Evolutionary conservation across 1,284 basidiomycete species (phyloP).

Genomic region (Fistulinella cinereoalba): DNA sequence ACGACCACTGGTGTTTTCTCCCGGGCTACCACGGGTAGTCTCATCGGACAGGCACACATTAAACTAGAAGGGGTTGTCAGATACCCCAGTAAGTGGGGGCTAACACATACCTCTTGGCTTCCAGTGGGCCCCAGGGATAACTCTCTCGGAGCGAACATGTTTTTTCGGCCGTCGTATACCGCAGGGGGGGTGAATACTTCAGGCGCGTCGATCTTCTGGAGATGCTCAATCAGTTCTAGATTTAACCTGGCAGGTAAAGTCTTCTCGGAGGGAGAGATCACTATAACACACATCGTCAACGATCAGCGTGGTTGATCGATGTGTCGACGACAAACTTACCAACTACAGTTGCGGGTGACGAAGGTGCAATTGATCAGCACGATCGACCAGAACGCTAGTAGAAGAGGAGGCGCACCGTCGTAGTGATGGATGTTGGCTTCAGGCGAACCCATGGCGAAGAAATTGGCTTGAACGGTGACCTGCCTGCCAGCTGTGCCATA

Average conservation of each 20-base stretch:
- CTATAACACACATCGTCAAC: slow-evolving; percentile 31
- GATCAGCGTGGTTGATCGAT: slow-evolving; percentile 9
- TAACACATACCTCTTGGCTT: slow-evolving; percentile 46
- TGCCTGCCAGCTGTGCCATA: slow-evolving; percentile 56
- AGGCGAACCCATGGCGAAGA: slow-evolving; percentile 59
- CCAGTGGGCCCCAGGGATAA: slow-evolving; percentile 52
- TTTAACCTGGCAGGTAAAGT: slow-evolving; percentile 61
- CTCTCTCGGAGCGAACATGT: slow-evolving; percentile 58
- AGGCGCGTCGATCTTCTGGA: slow-evolving; percentile 56
- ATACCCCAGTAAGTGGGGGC: slow-evolving; percentile 2
- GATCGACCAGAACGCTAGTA: slow-evolving; percentile 3
- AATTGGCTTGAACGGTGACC: slow-evolving; percentile 60
- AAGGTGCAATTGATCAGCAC: slow-evolving; percentile 16
- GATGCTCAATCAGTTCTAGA: slow-evolving; percentile 58
- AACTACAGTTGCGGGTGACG: slow-evolving; percentile 39
- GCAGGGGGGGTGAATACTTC: slow-evolving; percentile 61
- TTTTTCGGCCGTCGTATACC: slow-evolving; percentile 77
- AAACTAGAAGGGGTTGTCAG: slow-evolving; percentile 44
- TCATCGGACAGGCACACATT: slow-evolving; percentile 51
- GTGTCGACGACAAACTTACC: slow-evolving; percentile 43
- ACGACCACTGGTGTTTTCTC: slow-evolving; percentile 35
- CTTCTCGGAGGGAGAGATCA: slow-evolving; percentile 66
- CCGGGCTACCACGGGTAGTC: slow-evolving; percentile 34
- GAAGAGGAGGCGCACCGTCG: slow-evolving; percentile 53
- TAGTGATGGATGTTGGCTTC: slow-evolving; percentile 67